Conservation (phyloP, 108 stramenopile genomes). For the Fragilaria crotonensis region DNA sequence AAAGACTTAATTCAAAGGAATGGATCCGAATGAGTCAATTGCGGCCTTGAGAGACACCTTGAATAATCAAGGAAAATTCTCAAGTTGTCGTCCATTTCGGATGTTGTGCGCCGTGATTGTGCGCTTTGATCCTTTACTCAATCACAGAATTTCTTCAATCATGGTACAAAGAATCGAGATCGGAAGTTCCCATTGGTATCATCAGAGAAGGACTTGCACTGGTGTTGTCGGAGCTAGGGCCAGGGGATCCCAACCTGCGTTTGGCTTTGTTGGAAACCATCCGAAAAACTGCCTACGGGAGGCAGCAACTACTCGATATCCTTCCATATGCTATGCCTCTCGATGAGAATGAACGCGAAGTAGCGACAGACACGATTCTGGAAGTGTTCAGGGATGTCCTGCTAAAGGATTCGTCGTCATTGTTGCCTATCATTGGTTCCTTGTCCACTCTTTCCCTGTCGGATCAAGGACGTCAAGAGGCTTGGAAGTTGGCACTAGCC, state of each 20-base stretch:
- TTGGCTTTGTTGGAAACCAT: neutral
- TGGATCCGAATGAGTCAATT: neutral
- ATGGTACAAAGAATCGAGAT: neutral
- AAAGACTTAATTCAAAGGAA: too few species aligned
- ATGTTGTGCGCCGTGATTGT: neutral
- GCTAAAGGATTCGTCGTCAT: neutral
- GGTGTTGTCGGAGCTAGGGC: slow-evolving; percentile 7
- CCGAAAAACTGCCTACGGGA: neutral
- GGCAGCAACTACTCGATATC: slow-evolving; percentile 2
- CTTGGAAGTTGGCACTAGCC: slow-evolving; percentile 3
- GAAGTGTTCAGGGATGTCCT: slow-evolving; percentile 3
- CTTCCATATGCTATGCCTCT: slow-evolving; percentile 7
- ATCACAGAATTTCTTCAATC: neutral
- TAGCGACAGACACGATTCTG: neutral
- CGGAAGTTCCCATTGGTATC: neutral
- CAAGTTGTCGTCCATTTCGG: neutral
- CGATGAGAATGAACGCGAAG: neutral
- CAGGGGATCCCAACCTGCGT: slow-evolving; percentile 2
- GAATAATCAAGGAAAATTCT: neutral
- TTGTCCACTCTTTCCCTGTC: neutral
- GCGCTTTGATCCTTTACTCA: neutral
- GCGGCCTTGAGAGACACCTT: neutral
- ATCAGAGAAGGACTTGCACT: neutral
- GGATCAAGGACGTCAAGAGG: neutral
- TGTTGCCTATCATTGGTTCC: neutral